Base-by-base conservation (phyloP, 352 stramenopile species). In the Hyaloperonospora arabidopsidis region DNA sequence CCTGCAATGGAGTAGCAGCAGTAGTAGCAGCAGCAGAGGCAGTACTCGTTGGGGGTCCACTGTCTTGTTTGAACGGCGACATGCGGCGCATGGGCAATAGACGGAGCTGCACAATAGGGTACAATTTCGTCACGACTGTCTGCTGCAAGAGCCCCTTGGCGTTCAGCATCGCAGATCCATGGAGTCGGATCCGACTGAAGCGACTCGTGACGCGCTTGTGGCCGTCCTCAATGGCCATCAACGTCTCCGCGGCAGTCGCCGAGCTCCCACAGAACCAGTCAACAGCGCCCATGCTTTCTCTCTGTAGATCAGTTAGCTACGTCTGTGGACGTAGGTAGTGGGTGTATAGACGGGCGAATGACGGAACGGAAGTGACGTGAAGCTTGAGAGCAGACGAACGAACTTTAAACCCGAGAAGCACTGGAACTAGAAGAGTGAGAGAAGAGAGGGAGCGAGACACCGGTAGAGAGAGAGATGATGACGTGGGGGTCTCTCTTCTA, bases 131-230 rank as follows among this genome's bases (percentile, higher is more conserved):
- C 22, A 78, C 68, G 0, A 78, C 68, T 22, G 69, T 74, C 21
- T 75, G 69, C 28, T 78, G 69, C 47, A 78, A 13, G 25, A 75
- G 43, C 1, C 65, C 69, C 49, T 78, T 78, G 47, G 69, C 68
- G 48, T 68, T 78, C 50, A 72, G 25, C 57, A 71, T 68, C 21
- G 66, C 62, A 35, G 65, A 78, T 34, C 67, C 67, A 44, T 78
- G 69, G 21, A 78, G 48, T 12, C 69, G 54, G 22, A 78, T 45
- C 12, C 62, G 54, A 8, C 54, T 45, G 17, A 74, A 71, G 59
- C 69, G 69, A n/a, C 32, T 62, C 32, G 28, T 59, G 34, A 22
- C 14, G 23, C n/a, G 45, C 32, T 64, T 56, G 22, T 47, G 28
- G 14, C 32, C 32, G 29, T 23, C 41, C 7, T 38, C 36, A 7